Evolutionary conservation across 495 filamentous ascomycete genomes (phyloP), one percentile per base, ranked within the genome.

Genomic region (Pyrenula massariospora): DNA sequence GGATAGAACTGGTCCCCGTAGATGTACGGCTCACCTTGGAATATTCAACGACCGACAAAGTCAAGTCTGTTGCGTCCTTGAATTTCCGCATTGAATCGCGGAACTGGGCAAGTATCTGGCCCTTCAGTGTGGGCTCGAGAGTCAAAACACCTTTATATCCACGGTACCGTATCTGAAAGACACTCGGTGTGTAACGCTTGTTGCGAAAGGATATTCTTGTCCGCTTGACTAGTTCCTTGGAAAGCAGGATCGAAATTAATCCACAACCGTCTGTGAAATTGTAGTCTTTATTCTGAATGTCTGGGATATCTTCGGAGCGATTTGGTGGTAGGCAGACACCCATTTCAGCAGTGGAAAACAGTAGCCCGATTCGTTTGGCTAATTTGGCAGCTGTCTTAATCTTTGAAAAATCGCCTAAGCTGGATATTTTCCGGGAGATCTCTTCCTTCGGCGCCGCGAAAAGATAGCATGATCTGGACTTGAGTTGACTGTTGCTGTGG

Each of bases 81-180:
- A 79, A 72, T 56, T 80, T 79, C 57, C 70, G 73, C 77, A 80
- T 80, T 0, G 77, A 79, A 52, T 77, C 72, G 50, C 77, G 63
- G 59, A 80, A 69, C 54, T 70, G 67, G 12, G 74, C 63, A 47
- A 66, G 57, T 3, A 65, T 65, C 48, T 66, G 52, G 48, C 61
- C 60, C 50, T 57, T 63, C 57, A 79, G 68, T 8, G 58, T 54
- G 1, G 73, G 69, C 52, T 78, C 72, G 10, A 76, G 50, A 22
- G 68, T 77, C 22, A 77, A 65, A 21, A 79, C 76, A 0, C 76
- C 76, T 54, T 79, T 79, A 57, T 79, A 79, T 5, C 76, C 76
- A 1, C 71, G 65, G 57, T 78, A 78, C 47, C 73, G 61, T 5
- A 79, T 76, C 58, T 79, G 75, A 53, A 72, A 73, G 2, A 78